Base-by-base conservation (phyloP, 202 grass and related monocot genomes). In the Cymbopogon flexuosus region DNA sequence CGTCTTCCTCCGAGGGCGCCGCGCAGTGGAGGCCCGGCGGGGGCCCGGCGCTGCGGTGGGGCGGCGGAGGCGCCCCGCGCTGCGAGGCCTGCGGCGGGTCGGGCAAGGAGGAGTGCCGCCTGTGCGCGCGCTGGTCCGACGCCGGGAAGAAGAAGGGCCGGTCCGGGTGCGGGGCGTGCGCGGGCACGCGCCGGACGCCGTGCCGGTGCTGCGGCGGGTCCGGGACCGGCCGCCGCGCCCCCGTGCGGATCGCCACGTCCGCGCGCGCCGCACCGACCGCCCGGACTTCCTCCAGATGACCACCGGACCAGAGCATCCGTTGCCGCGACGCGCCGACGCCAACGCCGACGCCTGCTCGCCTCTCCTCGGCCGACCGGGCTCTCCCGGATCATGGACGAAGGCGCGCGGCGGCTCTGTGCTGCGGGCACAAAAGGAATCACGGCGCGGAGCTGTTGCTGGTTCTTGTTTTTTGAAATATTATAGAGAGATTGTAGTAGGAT, bases 121-220 rank as follows among this genome's bases (percentile, higher is more conserved):
- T 89, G 6, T 97, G 94, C 66, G 23, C 91, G 11, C 60, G 87
- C 8, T 97, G 94, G 84, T 87, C 91, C 34, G 94, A 93, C 60
- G 79, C 90, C 0, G 84, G 81, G 29, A 43, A 89, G n/a, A 22
- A 57, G 52, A 22, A 7, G 31, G 69, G 78, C 30, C 45, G 83
- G 62, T 56, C 72, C 18, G 94, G 94, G 3, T 97, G 91, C 89
- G 83, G 89, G 1, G 80, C 74, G 23, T 97, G 94, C 82, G 85
- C 85, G 3, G 91, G 94, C 2, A 92, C 91, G 46, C 83, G 86
- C 0, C 75, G 80, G 14, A 71, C 87, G 78, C 77, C 80, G 0
- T 97, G 94, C 84, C 66, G 94, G 31, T 79, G 87, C 85, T 97
- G 94, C 79, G 91, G 94, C 11, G 94, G 94, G 4, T 81, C 70